These are phyloP conservation scores for Stellera chamaejasme DNA, from an alignment of 345 rosid species.

Conservation along the genomic window DNA sequence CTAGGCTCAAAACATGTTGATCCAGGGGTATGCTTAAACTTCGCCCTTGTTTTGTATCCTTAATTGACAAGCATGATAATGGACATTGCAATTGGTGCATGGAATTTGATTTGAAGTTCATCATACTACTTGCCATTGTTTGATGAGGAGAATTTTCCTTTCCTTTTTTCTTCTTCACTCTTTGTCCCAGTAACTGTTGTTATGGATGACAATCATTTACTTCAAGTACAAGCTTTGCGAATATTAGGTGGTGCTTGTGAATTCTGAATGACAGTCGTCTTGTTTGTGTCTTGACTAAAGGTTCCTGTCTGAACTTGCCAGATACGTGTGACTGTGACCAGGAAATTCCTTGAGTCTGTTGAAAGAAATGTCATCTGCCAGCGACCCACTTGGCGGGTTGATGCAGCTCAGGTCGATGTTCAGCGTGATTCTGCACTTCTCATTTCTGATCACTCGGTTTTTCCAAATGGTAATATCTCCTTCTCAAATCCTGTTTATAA, in stretches of 20 bases:
- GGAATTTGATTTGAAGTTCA: too few relatives aligned
- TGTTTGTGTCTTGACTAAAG: too few relatives aligned
- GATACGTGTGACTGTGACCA: conserved; percentile 37
- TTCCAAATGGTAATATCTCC: conserved; percentile 30
- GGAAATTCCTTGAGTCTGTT: conserved; percentile 49
- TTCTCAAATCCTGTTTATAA: too few relatives aligned
- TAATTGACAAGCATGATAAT: too few relatives aligned
- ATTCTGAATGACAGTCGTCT: background rate
- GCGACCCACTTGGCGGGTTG: conserved; percentile 63
- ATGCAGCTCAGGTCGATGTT: conserved; percentile 53
- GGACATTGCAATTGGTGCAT: too few relatives aligned
- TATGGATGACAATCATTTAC: too few relatives aligned
- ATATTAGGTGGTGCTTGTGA: background rate
- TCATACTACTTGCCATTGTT: too few relatives aligned
- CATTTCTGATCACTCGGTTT: conserved; percentile 71
- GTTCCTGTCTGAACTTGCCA: conserved; percentile 21
- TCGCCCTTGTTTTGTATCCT: background rate
- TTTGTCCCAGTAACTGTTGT: too few relatives aligned
- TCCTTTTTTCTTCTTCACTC: too few relatives aligned
- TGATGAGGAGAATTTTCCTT: too few relatives aligned
- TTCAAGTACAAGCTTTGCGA: too few relatives aligned
- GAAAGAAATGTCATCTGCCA: conserved; percentile 42
- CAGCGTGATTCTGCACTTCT: conserved; percentile 44
- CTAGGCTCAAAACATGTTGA: conserved; percentile 62
- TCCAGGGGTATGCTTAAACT: conserved; percentile 42